Conservation (phyloP, 306 rosid genomes). For the Comarum palustre region DNA sequence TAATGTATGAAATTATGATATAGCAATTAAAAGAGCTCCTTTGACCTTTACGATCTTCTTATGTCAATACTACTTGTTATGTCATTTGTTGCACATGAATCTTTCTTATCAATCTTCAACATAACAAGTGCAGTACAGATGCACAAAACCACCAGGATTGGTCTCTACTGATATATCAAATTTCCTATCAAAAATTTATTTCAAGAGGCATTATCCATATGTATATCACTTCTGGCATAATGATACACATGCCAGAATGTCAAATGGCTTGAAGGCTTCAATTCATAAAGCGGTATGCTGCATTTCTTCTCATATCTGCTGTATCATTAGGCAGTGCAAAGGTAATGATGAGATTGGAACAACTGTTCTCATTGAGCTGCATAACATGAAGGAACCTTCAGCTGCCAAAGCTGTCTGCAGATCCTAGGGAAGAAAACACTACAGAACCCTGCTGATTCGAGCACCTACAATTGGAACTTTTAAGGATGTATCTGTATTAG, state of each 20-base stretch:
- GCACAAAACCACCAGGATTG: neutral
- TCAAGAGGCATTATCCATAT: neutral
- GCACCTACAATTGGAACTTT: slow-evolving; percentile 51
- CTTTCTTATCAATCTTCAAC: neutral
- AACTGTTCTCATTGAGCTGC: neutral
- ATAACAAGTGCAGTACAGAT: neutral
- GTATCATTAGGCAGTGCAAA: neutral
- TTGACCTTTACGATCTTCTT: neutral
- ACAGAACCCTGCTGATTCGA: slow-evolving; percentile 63
- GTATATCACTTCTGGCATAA: neutral
- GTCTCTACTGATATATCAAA: neutral
- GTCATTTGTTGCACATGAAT: neutral
- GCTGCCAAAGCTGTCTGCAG: slow-evolving; percentile 1
- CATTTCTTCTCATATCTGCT: neutral
- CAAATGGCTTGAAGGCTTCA: neutral
- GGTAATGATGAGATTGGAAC: neutral
- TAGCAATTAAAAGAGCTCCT: neutral
- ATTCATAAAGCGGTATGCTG: neutral
- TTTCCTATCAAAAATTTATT: neutral
- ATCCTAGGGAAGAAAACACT: slow-evolving; percentile 19
- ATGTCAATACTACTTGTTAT: neutral
- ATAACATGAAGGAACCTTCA: neutral
- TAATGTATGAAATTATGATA: neutral
- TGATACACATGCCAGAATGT: neutral
- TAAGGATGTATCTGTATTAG: slow-evolving; percentile 42